Evolutionary conservation across 176 grass and related monocot genomes (phyloP), one percentile per base, ranked within the genome.

Genomic region (Dendrocalamus sinicus): DNA sequence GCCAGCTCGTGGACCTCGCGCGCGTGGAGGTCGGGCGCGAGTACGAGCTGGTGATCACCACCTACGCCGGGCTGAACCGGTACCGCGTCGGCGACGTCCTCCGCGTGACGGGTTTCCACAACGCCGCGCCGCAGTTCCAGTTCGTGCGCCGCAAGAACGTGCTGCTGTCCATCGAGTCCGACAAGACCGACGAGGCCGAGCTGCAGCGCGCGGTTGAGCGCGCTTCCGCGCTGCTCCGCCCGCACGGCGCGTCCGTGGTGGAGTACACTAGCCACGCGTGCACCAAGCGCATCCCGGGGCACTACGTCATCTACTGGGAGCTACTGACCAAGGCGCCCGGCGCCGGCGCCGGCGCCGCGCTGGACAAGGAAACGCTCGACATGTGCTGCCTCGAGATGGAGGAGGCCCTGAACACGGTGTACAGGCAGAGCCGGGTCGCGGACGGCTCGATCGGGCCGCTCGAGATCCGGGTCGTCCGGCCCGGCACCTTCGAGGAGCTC

Each of bases 271-370:
- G 93, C 89, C 91, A 98, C 39, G 96, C 96, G 9, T 92, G 61
- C 86, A 94, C 96, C 44, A 86, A 88, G 77, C 64, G 62, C 48
- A 94, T 98, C 81, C 96, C 96, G 0, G 96, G 96, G 1, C 96
- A 95, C 90, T 98, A 98, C 89, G 91, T 98, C 63, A 82, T 98
- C 80, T 98, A 98, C 86, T 98, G 93, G 93, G 96, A 98, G 88
- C 93, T 98, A 3, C 88, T 92, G 22, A 54, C 80, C 73, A 86
- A 54, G 9, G 73, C 52, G 0, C 7, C 41, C 53, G 32, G 6
- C 63, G 9, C 28, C 54, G 79, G 17, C 62, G 47, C 50, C 47
- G 15, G 48, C 59, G 79, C 24, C 40, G 6, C 7, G 8, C 67
- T 86, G 65, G 75, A 52, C 57, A 8, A 4, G 70, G 85, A 67